Evolutionary conservation across 2,329 filamentous ascomycete species (phyloP).

Genomic region (Amphichorda felina): DNA sequence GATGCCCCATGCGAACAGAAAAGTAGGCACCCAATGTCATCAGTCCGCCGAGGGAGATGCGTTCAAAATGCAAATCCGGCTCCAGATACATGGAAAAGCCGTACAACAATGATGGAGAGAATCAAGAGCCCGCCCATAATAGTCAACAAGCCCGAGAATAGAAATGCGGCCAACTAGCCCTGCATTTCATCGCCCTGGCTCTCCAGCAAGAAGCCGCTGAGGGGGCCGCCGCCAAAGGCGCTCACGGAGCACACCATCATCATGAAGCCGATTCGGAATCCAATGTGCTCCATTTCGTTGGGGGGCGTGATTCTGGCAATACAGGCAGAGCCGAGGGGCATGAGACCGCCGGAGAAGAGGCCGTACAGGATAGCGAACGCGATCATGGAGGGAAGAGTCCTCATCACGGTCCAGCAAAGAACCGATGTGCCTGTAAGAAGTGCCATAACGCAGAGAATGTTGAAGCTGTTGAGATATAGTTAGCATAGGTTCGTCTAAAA

Average conservation of each 20-base stretch:
- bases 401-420: constrained; percentile 16
- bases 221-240: constrained; percentile 11
- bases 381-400: constrained; percentile 7
- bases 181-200: constrained; percentile 2
- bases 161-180: constrained; percentile 6
- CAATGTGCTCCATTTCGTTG: constrained; percentile 14
- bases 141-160: constrained; percentile 7
- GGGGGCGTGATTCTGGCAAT: constrained; percentile 14
- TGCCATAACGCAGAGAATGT: constrained; percentile 19
- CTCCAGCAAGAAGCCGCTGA: constrained; percentile 9
- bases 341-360: constrained; percentile 17
- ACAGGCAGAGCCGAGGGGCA: constrained; percentile 19
- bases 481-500: neutral
- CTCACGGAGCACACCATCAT: constrained; percentile 16
- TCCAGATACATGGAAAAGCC: neutral
- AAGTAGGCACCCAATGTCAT: too few relatives aligned
- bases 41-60: too few relatives aligned
- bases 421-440: constrained; percentile 13
- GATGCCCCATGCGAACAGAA: too few relatives aligned
- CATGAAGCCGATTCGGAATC: constrained; percentile 17
- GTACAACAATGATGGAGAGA: neutral
- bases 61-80: neutral
- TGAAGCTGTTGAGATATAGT: constrained; percentile 17
- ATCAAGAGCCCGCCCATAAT: constrained; percentile 6
- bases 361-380: constrained; percentile 15